Conservation (phyloP, 2,329 filamentous ascomycete genomes). For the Ramichloridium luteum region DNA sequence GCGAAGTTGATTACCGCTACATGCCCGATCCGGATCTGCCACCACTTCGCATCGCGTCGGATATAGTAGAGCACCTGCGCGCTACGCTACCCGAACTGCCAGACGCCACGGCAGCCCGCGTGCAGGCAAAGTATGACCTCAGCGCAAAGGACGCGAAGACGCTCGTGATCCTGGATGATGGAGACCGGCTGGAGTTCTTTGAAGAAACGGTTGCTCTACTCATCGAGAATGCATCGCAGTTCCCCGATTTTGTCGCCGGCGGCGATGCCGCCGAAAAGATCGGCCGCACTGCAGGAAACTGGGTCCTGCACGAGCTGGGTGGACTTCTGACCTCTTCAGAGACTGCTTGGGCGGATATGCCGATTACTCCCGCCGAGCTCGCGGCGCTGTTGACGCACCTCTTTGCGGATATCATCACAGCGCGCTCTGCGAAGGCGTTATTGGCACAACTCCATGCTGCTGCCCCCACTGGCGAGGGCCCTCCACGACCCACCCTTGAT, state of each 20-base stretch:
- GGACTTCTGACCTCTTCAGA: slow-evolving; percentile 31
- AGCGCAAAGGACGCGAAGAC: slow-evolving; percentile 73
- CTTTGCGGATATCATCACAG: slow-evolving; percentile 34
- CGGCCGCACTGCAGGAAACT: slow-evolving; percentile 46
- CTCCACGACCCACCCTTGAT: slow-evolving; percentile 30
- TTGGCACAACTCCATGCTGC: slow-evolving; percentile 44
- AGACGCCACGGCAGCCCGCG: slow-evolving; percentile 48
- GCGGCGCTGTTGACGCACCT: slow-evolving; percentile 33
- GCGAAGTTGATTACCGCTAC: slow-evolving; percentile 93
- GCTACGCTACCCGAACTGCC: slow-evolving; percentile 57
- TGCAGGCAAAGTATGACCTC: slow-evolving; percentile 49
- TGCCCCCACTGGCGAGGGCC: slow-evolving; percentile 1
- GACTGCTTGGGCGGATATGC: slow-evolving; percentile 30
- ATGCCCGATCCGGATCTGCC: slow-evolving; percentile 93
- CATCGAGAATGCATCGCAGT: slow-evolving; percentile 17
- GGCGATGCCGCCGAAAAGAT: slow-evolving; percentile 19
- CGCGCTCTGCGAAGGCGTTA: slow-evolving; percentile 48
- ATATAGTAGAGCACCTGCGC: slow-evolving; percentile 54
- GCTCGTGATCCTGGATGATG: slow-evolving; percentile 63
- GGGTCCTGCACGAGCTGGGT: slow-evolving; percentile 43
- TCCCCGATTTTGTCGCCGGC: slow-evolving; percentile 10
- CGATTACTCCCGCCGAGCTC: slow-evolving; percentile 29
- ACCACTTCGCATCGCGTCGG: slow-evolving; percentile 60
- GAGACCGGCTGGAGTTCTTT: slow-evolving; percentile 71
- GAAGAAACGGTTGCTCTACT: slow-evolving; percentile 49